These are phyloP conservation scores for Fusarium paranaense DNA, from an alignment of 2,329 filamentous ascomycete genomes.

Conservation along the genomic window DNA sequence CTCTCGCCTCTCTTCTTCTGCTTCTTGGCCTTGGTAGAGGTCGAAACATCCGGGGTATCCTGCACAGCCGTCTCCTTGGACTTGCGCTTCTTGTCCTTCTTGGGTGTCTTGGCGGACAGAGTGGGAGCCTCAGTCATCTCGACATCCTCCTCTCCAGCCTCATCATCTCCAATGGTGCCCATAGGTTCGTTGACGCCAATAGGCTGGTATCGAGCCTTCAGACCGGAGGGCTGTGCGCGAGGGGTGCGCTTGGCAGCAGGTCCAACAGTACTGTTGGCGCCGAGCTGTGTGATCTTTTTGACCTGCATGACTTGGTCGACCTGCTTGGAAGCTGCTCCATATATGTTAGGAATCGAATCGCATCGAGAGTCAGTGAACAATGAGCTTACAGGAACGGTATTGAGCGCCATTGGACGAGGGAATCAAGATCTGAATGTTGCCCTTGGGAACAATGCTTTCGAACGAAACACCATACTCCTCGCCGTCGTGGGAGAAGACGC, in stretches of 20 bases:
- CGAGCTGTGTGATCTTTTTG: slow-evolving; percentile 70
- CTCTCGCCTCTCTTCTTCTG: slow-evolving; percentile 42
- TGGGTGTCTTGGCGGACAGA: slow-evolving; percentile 38
- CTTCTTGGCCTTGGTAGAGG: slow-evolving; percentile 49
- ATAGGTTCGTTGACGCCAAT: slow-evolving; percentile 63
- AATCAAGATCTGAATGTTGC: slow-evolving; percentile 69
- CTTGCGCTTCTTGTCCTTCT: slow-evolving; percentile 51
- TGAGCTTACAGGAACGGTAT: slow-evolving; percentile 65
- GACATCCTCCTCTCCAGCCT: slow-evolving; percentile 58
- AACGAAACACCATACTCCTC: slow-evolving; percentile 71
- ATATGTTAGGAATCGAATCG: slow-evolving; percentile 16
- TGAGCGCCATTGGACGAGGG: slow-evolving; percentile 66
- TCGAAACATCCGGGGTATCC: slow-evolving; percentile 7
- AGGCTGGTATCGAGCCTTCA: slow-evolving; percentile 76
- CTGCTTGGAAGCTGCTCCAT: slow-evolving; percentile 47
- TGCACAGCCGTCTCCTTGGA: slow-evolving; percentile 31
- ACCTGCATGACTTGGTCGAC: slow-evolving; percentile 74
- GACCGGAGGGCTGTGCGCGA: slow-evolving; percentile 74
- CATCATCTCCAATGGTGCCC: slow-evolving; percentile 55
- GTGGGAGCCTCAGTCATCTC: slow-evolving; percentile 58
- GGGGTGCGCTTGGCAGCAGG: slow-evolving; percentile 63
- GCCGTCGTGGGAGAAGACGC: slow-evolving; percentile 72
- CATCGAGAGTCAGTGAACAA: not conserved
- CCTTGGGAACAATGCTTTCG: slow-evolving; percentile 62
- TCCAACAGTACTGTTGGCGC: slow-evolving; percentile 53